These are phyloP conservation scores for Lomentospora prolificans DNA, from an alignment of 2,329 filamentous ascomycete species.

Conservation along the genomic window DNA sequence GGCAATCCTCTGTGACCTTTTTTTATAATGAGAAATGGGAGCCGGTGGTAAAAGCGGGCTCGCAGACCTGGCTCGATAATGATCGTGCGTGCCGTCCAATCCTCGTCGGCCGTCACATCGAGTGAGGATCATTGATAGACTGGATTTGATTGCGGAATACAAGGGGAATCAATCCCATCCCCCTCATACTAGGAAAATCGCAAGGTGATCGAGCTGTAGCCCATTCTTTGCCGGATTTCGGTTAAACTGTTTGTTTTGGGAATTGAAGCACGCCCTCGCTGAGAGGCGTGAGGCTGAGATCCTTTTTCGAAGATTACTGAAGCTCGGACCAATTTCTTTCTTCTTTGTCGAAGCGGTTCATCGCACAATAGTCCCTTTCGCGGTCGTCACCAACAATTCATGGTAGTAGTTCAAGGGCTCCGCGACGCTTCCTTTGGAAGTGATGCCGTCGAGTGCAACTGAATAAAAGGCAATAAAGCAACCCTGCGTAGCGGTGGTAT, in stretches of 20 bases:
- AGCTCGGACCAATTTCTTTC: too few species aligned
- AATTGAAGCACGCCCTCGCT: neutral
- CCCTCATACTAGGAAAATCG: neutral
- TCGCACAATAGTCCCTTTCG: neutral
- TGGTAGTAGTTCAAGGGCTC: neutral
- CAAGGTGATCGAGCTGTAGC: neutral
- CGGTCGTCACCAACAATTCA: neutral
- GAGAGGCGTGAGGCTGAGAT: neutral
- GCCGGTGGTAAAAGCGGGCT: too few species aligned
- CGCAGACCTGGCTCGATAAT: neutral
- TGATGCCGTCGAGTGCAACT: neutral
- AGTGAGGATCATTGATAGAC: neutral
- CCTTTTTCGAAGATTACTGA: too few species aligned
- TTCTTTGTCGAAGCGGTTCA: neutral
- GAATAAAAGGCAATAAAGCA: neutral
- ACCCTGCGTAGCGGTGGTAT: neutral
- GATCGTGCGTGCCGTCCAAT: neutral
- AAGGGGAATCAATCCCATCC: neutral
- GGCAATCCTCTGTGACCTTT: too few species aligned
- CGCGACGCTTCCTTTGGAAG: neutral
- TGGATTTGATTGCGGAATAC: neutral
- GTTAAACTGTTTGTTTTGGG: neutral
- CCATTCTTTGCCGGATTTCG: neutral
- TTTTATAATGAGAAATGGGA: too few species aligned
- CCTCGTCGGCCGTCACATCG: neutral